Conservation (phyloP, 2,329 filamentous ascomycete species). For the Pseudopithomyces chartarum region DNA sequence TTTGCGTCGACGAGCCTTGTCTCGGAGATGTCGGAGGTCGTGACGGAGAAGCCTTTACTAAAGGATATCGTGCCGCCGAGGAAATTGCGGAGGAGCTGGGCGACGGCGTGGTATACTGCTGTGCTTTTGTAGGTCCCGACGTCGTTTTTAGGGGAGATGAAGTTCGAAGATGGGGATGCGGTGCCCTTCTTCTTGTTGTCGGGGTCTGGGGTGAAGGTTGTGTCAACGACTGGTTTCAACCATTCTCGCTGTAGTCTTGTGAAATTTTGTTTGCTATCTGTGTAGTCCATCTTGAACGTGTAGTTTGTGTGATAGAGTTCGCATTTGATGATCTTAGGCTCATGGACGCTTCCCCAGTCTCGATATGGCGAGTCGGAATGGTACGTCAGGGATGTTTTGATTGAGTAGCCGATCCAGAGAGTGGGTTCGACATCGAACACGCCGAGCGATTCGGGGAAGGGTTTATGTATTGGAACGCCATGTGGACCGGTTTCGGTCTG, state of each 20-base stretch:
- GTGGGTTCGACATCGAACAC: slow-evolving; percentile 41
- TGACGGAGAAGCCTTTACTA: slow-evolving; percentile 30
- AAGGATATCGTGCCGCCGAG: slow-evolving; percentile 38
- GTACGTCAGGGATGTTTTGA: slow-evolving; percentile 34
- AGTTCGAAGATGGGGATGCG: slow-evolving; percentile 25
- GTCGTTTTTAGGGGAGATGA: slow-evolving; percentile 29
- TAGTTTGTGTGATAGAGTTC: slow-evolving; percentile 43
- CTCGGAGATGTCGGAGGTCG: slow-evolving; percentile 41
- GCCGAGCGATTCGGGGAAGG: slow-evolving; percentile 35
- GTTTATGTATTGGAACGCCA: slow-evolving; percentile 25
- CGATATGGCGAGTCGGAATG: slow-evolving; percentile 25
- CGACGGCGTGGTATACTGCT: slow-evolving; percentile 40
- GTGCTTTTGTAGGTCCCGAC: slow-evolving; percentile 35
- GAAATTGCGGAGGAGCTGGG: slow-evolving; percentile 40
- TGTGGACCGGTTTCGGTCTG: slow-evolving; percentile 28
- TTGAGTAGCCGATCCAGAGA: slow-evolving; percentile 43
- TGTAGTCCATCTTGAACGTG: slow-evolving; percentile 39
- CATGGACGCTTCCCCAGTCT: slow-evolving; percentile 38
- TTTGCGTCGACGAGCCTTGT: slow-evolving; percentile 36
- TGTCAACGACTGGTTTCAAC: slow-evolving; percentile 35
- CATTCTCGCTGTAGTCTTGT: slow-evolving; percentile 33
- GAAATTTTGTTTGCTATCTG: slow-evolving; percentile 28
- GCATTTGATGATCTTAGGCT: slow-evolving; percentile 43
- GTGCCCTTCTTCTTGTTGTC: slow-evolving; percentile 18
- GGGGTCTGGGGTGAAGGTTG: slow-evolving; percentile 22